A percentile compares a stretch with the other conserved stretches of the same genome.
phyloP scores from a whole-genome alignment of 768 basidiomycete genomes.

The Megacollybia marginata region DNA sequence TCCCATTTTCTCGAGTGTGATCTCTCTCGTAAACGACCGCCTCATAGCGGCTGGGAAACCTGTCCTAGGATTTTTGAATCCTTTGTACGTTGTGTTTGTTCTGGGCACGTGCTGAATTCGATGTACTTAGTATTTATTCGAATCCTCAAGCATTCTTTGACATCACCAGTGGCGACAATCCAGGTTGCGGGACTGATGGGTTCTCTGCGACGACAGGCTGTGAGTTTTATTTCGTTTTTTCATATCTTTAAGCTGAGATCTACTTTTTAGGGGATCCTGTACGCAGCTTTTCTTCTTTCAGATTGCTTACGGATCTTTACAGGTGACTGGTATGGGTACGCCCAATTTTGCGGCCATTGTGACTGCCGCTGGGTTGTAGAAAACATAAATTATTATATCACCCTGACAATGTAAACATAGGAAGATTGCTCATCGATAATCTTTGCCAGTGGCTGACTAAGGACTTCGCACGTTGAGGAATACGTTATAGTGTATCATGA shows the following conservation, averaged over 20 bases:
- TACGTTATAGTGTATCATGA: too few species aligned
- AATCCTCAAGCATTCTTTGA: slow-evolving; percentile 27
- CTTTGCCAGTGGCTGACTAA: too few species aligned
- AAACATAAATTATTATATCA: too few species aligned
- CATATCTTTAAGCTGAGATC: too few species aligned
- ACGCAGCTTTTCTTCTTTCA: slow-evolving; percentile 22
- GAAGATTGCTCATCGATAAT: too few species aligned
- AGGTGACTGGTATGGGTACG: slow-evolving; percentile 31
- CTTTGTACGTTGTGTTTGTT: neutral
- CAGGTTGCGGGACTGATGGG: slow-evolving; percentile 35
- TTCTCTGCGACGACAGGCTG: slow-evolving; percentile 16
- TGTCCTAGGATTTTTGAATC: slow-evolving; percentile 24
- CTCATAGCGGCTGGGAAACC: slow-evolving; percentile 25
- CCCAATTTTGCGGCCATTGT: slow-evolving; percentile 21
- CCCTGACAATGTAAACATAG: too few species aligned
- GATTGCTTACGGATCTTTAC: slow-evolving; percentile 18
- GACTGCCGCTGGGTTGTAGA: slow-evolving; percentile 2
- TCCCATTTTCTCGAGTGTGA: slow-evolving; percentile 39
- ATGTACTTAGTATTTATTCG: slow-evolving; percentile 14
- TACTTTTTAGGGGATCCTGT: neutral
- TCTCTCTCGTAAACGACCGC: slow-evolving; percentile 38
- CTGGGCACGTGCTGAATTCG: neutral
- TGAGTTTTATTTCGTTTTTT: neutral
- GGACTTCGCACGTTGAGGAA: too few species aligned
- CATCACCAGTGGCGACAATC: slow-evolving; percentile 31